Base-by-base conservation (phyloP, 2,329 filamentous ascomycete genomes). In the Aspergillus tubingensis region DNA sequence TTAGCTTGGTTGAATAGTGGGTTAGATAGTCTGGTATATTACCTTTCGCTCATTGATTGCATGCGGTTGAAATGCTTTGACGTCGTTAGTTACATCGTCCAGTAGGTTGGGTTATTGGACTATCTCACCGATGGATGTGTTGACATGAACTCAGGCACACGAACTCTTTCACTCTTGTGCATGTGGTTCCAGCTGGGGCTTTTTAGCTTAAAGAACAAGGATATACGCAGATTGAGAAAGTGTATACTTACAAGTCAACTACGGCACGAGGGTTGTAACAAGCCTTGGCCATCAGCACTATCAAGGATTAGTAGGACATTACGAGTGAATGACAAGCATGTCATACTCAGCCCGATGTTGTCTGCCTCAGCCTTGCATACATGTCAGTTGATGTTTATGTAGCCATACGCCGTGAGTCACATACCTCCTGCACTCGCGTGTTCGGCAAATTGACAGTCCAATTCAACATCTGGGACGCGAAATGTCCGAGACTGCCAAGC, bases 271-370 rank as follows among this genome's bases (percentile, higher is more conserved):
- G 86, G 56, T 85, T 77, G 65, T 84, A 88, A 71, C 86, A 88
- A 39, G 81, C 81, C 69, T 85, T 79, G 1, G 86, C 80, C 83
- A 88, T 88, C 81, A 88, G 86, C 71, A 87, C 75, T 77, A 50
- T 8, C 7, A 13, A 10, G n/a, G 5, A 49, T 70, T 57, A 76
- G 67, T 25, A 10, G 15, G 3, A 38, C 19, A 11, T 13, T 11
- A 50, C 1, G 15, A 10, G 13, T 6, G 7, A 5, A 41, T 36
- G 5, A 2, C 50, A 38, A 15, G 5, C 11, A 11, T 41, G 5
- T 51, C 72, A 62, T 76, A 80, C 78, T 77, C 49, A 87, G 69
- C 1, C 86, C 86, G 36, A 88, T 87, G 57, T 85, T 82, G 70
- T 88, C 86, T 7, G 86, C 86, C 70, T 88, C 85, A 2, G 78